Evolutionary conservation across 1,139 yeast species (phyloP).

Genomic region (Hyphopichia fennica): DNA sequence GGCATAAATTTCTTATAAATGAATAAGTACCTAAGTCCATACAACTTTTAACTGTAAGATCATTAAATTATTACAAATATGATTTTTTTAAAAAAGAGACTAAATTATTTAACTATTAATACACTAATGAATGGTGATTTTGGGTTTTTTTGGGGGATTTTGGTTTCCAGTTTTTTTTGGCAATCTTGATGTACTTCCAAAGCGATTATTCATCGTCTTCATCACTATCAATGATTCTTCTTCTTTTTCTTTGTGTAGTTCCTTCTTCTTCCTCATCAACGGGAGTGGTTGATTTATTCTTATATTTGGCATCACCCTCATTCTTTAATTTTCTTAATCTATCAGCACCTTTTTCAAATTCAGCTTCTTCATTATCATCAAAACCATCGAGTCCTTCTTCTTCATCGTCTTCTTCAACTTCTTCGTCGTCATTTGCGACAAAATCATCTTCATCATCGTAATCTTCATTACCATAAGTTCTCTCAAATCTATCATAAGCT

Average conservation of each 20-base stretch:
- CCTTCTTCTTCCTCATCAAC: slow-evolving; percentile 35
- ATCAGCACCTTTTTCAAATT: slow-evolving; percentile 60
- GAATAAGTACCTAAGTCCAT: too few relatives aligned
- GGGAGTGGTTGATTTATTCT: slow-evolving; percentile 13
- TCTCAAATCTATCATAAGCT: slow-evolving; percentile 41
- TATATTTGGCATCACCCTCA: slow-evolving; percentile 53
- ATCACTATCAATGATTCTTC: slow-evolving; percentile 59
- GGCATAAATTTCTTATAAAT: too few relatives aligned
- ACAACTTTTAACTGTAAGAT: too few relatives aligned
- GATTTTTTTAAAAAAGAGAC: too few relatives aligned
- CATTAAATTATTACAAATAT: too few relatives aligned
- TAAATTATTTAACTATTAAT: too few relatives aligned
- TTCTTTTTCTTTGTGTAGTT: slow-evolving; percentile 24
- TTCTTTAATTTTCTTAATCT: slow-evolving; percentile 61
- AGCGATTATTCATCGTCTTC: slow-evolving; percentile 55
- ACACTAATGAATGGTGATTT: background rate
- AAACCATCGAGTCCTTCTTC: slow-evolving; percentile 9
- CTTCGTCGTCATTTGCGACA: slow-evolving; percentile 45
- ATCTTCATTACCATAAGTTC: slow-evolving; percentile 43
- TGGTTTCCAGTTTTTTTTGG: too few relatives aligned
- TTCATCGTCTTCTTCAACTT: slow-evolving; percentile 52
- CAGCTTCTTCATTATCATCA: slow-evolving; percentile 52
- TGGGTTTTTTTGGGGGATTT: too few relatives aligned
- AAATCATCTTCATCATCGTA: slow-evolving; percentile 48
- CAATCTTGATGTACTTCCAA: too few relatives aligned